Evolutionary conservation across 2,329 filamentous ascomycete species (phyloP).

Genomic region (Aspergillus fumigatiaffinis): DNA sequence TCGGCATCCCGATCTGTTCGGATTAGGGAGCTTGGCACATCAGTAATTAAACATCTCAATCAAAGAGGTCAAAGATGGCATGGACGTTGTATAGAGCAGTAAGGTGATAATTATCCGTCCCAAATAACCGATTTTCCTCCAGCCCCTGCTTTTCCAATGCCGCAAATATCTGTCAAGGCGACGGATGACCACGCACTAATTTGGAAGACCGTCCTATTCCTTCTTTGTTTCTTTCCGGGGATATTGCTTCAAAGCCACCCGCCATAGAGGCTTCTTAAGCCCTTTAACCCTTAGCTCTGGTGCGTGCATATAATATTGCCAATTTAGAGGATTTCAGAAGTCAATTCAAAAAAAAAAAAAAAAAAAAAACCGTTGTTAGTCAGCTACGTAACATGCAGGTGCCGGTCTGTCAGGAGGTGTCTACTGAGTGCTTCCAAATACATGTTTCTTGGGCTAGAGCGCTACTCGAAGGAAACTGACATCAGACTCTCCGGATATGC

Average conservation of each 20-base stretch:
- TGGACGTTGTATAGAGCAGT: neutral
- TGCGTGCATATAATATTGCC: neutral
- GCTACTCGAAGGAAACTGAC: neutral
- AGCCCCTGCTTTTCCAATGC: neutral
- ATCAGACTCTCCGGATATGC: neutral
- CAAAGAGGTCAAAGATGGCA: neutral
- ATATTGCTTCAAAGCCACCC: neutral
- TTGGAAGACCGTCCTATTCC: neutral
- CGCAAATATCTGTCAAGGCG: neutral
- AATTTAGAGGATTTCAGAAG: neutral
- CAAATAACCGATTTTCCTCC: neutral
- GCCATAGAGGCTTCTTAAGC: neutral
- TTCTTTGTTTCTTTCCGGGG: neutral
- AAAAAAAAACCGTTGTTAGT: neutral
- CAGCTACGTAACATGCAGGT: neutral
- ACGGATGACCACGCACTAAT: neutral
- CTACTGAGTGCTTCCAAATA: neutral
- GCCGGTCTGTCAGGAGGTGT: neutral
- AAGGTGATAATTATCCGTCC: neutral
- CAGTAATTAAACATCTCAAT: neutral
- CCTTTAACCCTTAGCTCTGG: neutral
- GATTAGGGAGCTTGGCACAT: constrained; percentile 11
- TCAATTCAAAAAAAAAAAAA: neutral
- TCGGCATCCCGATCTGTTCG: constrained; percentile 19
- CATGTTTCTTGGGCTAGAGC: too few relatives aligned